Conservation (phyloP, 2,329 filamentous ascomycete species). For the Leptodontidium sp. region DNA sequence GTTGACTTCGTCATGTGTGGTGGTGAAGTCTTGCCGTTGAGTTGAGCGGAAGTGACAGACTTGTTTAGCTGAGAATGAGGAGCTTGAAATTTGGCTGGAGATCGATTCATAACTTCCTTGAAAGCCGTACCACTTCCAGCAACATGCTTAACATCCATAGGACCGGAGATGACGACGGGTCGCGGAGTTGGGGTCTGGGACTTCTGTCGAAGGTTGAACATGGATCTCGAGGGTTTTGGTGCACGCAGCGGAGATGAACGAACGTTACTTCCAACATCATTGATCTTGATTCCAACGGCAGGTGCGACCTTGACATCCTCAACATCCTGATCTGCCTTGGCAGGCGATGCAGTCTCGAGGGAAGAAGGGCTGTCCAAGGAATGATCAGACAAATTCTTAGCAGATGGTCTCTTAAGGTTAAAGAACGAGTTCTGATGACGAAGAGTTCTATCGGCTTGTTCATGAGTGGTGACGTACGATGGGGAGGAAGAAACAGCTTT, state of each 20-base stretch:
- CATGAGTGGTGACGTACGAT: not conserved
- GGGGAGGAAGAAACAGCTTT: not conserved
- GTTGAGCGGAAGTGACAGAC: not conserved
- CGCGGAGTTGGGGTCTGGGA: not conserved
- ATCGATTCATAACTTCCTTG: not conserved
- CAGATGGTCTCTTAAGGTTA: slow-evolving; percentile 7
- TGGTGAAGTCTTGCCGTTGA: not conserved
- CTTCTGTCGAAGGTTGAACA: slow-evolving; percentile 19
- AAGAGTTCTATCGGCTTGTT: not conserved
- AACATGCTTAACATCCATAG: slow-evolving; percentile 1
- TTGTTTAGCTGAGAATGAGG: not conserved
- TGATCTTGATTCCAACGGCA: not conserved
- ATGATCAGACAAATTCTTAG: slow-evolving; percentile 5
- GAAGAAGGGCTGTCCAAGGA: not conserved
- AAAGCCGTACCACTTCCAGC: not conserved
- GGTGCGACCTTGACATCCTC: not conserved
- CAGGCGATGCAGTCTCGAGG: not conserved
- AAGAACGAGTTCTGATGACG: slow-evolving; percentile 5
- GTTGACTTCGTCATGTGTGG: not conserved
- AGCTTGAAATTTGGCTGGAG: not conserved
- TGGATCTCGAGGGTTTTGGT: slow-evolving; percentile 13
- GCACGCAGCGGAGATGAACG: not conserved
- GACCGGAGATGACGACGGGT: not conserved
- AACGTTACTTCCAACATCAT: not conserved
- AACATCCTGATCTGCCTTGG: not conserved